phyloP scores from a whole-genome alignment of 2,329 filamentous ascomycete species.

The Diaporthe nobilis region DNA sequence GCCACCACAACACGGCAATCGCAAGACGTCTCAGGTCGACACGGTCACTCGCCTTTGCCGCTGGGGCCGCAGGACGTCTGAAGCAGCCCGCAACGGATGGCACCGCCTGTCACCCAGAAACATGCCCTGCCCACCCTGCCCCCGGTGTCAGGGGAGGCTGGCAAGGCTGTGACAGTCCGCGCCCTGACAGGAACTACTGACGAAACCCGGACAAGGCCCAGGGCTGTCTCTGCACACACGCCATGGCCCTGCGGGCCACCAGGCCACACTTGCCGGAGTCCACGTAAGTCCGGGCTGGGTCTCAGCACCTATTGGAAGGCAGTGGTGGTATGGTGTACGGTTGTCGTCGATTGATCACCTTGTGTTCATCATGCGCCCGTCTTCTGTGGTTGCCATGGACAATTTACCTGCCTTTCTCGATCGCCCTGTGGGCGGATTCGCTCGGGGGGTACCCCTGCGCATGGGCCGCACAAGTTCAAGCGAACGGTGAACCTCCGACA shows the following conservation, averaged over 20 bases:
- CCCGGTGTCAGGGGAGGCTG: slow-evolving; percentile 23
- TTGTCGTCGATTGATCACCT: slow-evolving; percentile 15
- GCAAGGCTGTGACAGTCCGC: slow-evolving; percentile 31
- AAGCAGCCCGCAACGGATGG: slow-evolving; percentile 27
- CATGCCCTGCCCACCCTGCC: slow-evolving; percentile 4
- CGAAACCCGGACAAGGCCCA: slow-evolving; percentile 30
- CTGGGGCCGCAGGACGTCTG: slow-evolving; percentile 30
- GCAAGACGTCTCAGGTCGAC: slow-evolving; percentile 20
- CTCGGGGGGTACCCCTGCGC: slow-evolving; percentile 26
- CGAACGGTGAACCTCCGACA: slow-evolving; percentile 35
- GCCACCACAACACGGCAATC: background rate
- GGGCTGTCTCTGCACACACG: slow-evolving; percentile 21
- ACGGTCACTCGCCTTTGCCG: slow-evolving; percentile 25
- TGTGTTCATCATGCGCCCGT: slow-evolving; percentile 10
- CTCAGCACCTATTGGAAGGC: slow-evolving; percentile 12
- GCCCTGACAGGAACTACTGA: slow-evolving; percentile 35
- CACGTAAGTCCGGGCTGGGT: slow-evolving; percentile 21
- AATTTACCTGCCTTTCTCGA: slow-evolving; percentile 17
- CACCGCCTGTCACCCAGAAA: slow-evolving; percentile 34
- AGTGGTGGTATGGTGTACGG: background rate
- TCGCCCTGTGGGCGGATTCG: background rate
- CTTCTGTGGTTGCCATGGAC: background rate
- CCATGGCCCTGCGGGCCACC: slow-evolving; percentile 1
- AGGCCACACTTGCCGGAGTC: background rate
- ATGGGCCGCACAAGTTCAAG: slow-evolving; percentile 31